Evolutionary conservation across 2,329 filamentous ascomycete species (phyloP).

Genomic region (Phaeosphaeriaceae sp.): DNA sequence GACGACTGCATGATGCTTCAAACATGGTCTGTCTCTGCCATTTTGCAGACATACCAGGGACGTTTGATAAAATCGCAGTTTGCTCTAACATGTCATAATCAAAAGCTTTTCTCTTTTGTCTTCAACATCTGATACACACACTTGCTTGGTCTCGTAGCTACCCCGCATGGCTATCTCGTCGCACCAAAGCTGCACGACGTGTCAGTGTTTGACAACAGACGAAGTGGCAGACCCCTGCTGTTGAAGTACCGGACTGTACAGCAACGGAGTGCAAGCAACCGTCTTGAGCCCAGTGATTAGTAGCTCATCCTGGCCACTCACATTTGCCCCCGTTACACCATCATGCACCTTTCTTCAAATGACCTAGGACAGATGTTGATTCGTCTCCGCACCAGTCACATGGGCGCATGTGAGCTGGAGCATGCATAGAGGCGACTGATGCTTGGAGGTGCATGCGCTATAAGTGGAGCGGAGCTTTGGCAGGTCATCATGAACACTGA

Average conservation of each 20-base stretch:
- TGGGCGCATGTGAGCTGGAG: not conserved
- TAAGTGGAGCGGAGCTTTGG: constrained; percentile 7
- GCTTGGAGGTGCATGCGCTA: constrained; percentile 8
- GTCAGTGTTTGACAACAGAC: constrained; percentile 14
- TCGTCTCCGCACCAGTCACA: constrained; percentile 3
- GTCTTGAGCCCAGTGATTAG: not conserved
- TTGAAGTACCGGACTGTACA: not conserved
- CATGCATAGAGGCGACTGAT: constrained; percentile 3
- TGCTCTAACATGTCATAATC: no score
- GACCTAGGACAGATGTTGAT: constrained; percentile 17
- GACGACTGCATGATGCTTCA: no score
- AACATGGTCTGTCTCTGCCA: no score
- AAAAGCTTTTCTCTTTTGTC: no score
- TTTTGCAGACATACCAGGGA: no score
- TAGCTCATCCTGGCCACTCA: constrained; percentile 27
- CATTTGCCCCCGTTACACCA: constrained; percentile 29
- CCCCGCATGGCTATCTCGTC: constrained; percentile 2
- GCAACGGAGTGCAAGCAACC: not conserved
- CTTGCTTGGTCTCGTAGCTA: not conserved
- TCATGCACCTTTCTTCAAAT: constrained; percentile 18
- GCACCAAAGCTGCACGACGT: constrained; percentile 2
- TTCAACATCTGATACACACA: no score
- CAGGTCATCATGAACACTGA: constrained; percentile 1
- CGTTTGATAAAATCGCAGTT: no score
- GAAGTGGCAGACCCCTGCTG: constrained; percentile 20